phyloP scores from a whole-genome alignment of 345 rosid species.

The Lagerstroemia speciosa region DNA sequence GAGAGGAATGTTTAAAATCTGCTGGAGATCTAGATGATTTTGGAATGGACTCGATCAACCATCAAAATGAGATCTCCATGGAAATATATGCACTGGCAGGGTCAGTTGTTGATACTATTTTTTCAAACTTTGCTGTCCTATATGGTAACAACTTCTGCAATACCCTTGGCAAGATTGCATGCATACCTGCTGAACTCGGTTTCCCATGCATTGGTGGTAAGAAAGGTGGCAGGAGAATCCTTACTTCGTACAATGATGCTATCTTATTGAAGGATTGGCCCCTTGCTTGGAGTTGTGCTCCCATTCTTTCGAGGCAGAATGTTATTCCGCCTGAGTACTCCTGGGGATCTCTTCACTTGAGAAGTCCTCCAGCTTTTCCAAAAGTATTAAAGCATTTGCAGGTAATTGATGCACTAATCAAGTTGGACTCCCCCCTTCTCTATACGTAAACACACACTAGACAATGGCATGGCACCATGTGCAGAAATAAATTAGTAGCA shows the following conservation, averaged over 20 bases:
- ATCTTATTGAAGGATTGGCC: slow-evolving; percentile 83
- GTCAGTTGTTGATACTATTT: slow-evolving; percentile 73
- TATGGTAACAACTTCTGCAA: slow-evolving; percentile 75
- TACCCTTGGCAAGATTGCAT: slow-evolving; percentile 65
- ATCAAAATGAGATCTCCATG: slow-evolving; percentile 47
- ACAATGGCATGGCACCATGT: neutral
- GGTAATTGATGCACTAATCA: slow-evolving; percentile 24
- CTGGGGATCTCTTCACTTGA: slow-evolving; percentile 69
- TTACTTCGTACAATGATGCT: slow-evolving; percentile 69
- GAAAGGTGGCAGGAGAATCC: slow-evolving; percentile 66
- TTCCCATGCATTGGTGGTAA: slow-evolving; percentile 58
- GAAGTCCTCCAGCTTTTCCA: slow-evolving; percentile 82
- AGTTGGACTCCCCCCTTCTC: neutral
- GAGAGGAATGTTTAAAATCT: slow-evolving; percentile 42
- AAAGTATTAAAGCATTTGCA: slow-evolving; percentile 76
- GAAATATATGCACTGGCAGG: slow-evolving; percentile 76
- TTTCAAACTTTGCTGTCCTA: slow-evolving; percentile 71
- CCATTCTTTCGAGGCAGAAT: slow-evolving; percentile 66
- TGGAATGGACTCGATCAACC: slow-evolving; percentile 31
- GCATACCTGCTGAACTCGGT: slow-evolving; percentile 81
- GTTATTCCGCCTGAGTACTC: slow-evolving; percentile 81
- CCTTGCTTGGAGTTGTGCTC: slow-evolving; percentile 82
- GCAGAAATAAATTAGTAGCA: too few species aligned
- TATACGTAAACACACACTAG: neutral
- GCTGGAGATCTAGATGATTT: slow-evolving; percentile 45